Evolutionary conservation across 148 eudicot genomes (phyloP).

Genomic region (Hydrangea macrophylla): DNA sequence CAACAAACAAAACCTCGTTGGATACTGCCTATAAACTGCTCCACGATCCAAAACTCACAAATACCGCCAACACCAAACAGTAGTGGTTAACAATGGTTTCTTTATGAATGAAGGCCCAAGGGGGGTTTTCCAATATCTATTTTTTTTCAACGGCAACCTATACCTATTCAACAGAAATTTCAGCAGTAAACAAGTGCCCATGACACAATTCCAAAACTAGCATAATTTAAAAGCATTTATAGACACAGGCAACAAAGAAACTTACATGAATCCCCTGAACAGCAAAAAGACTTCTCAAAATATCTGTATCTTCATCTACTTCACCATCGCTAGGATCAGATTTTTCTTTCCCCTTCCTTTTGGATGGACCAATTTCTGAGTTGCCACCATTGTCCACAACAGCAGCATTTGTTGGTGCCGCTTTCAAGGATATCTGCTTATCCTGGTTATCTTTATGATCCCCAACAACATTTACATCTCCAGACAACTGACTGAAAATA

Average conservation of each 20-base stretch:
- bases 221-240: not conserved
- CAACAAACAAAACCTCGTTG: too few relatives aligned
- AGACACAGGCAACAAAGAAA: slow-evolving; percentile 9
- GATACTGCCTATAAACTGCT: not conserved
- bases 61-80: not conserved
- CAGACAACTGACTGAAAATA: slow-evolving; percentile 74
- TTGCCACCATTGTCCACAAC: slow-evolving; percentile 21
- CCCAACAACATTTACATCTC: slow-evolving; percentile 69
- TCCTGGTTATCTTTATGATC: slow-evolving; percentile 37
- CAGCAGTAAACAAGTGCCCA: not conserved
- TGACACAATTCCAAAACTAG: slow-evolving; percentile 12
- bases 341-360: slow-evolving; percentile 39
- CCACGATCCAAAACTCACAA: not conserved
- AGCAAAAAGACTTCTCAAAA: slow-evolving; percentile 74
- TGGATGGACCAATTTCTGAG: slow-evolving; percentile 21
- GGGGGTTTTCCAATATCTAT: not conserved
- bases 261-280: slow-evolving; percentile 98
- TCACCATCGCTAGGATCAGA: slow-evolving; percentile 31
- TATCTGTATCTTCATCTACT: slow-evolving; percentile 64
- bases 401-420: slow-evolving; percentile 20
- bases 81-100: too few relatives aligned
- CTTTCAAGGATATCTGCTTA: slow-evolving; percentile 17
- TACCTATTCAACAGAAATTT: not conserved
- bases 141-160: not conserved
- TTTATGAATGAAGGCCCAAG: not conserved